A percentile compares a stretch with the other conserved stretches of the same genome.
Evolutionary conservation across 2,329 filamentous ascomycete species (phyloP).

Genomic region (Pseudogymnoascus sp.): DNA sequence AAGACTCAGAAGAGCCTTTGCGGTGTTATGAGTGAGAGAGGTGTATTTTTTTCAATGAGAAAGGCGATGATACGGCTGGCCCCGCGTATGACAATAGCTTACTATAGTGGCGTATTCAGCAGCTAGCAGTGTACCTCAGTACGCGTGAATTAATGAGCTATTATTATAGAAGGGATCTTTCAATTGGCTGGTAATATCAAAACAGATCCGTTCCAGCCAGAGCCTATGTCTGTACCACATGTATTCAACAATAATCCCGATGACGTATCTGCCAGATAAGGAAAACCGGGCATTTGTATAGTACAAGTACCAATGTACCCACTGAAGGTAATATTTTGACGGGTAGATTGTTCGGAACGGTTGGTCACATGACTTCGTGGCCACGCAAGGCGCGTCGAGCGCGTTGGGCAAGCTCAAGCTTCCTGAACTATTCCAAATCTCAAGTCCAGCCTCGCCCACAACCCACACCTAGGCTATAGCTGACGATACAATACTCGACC

Average conservation of each 20-base stretch:
- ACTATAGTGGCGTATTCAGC: neutral
- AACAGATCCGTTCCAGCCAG: constrained; percentile 5
- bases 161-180: neutral
- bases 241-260: neutral
- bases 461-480: neutral
- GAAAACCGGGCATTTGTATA: neutral
- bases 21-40: neutral
- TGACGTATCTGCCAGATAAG: constrained; percentile 8
- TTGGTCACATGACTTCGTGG: neutral
- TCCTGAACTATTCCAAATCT: neutral
- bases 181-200: constrained; percentile 1
- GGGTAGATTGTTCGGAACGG: neutral
- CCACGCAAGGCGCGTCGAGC: neutral
- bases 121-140: neutral
- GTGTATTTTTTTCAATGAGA: neutral
- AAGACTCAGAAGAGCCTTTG: neutral
- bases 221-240: neutral
- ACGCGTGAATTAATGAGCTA: neutral
- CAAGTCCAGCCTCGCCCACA: neutral
- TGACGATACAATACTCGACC: neutral
- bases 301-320: constrained; percentile 1
- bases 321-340: neutral
- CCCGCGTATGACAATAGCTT: neutral
- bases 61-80: neutral
- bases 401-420: neutral